Percentiles rank a stretch among this genome's conserved stretches.
Evolutionary conservation across 73 alveolate species (phyloP).

Genomic region (Paramecium biaurelia): DNA sequence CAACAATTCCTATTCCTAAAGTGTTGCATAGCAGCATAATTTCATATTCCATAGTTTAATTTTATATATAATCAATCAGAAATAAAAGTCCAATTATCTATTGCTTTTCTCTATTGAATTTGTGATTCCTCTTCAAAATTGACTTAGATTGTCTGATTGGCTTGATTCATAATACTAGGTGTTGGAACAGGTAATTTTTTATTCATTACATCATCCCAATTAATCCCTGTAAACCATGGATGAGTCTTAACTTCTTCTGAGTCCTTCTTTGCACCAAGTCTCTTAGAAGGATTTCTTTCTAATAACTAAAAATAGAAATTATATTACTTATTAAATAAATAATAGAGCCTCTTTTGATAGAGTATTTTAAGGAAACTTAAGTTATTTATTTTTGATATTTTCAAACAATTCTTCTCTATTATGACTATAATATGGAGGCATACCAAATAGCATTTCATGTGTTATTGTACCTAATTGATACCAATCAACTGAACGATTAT

Average conservation of each 20-base stretch:
- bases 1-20: conserved; percentile 36
- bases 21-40: conserved; percentile 47
- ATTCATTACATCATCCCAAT: conserved; percentile 60
- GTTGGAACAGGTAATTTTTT: conserved; percentile 50
- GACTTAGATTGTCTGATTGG: not conserved
- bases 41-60: conserved; percentile 42
- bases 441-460: conserved; percentile 56
- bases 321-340: not conserved
- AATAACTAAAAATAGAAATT: conserved; percentile 37
- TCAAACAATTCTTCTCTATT: conserved; percentile 42
- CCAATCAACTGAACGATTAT: conserved; percentile 74
- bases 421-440: conserved; percentile 39
- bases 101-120: not conserved
- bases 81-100: conserved; percentile 53
- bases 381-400: conserved; percentile 35
- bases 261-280: conserved; percentile 75
- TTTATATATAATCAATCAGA: not conserved
- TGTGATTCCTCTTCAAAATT: not conserved
- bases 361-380: conserved; percentile 6
- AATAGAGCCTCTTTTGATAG: not conserved
- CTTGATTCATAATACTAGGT: not conserved
- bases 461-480: conserved; percentile 71
- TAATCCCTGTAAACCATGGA: conserved; percentile 69
- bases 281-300: conserved; percentile 68
- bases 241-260: conserved; percentile 75